Evolutionary conservation across 805 yeast genomes (phyloP), one percentile per base, ranked within the genome.

Genomic region (Saturnispora saitoi): DNA sequence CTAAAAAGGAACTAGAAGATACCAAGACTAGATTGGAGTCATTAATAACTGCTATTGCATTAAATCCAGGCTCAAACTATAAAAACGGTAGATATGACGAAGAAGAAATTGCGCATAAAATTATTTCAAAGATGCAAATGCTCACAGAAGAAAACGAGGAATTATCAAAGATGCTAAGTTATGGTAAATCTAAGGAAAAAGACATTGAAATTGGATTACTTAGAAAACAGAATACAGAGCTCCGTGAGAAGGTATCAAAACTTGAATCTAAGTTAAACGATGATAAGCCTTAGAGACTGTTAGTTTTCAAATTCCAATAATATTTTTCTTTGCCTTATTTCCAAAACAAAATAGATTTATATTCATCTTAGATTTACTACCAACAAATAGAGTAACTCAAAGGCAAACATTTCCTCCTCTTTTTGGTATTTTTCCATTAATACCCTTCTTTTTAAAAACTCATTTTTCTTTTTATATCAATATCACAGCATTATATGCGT

Each of bases 101-200:
- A 45, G 80, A 84, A 57, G 89, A 85, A 48, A 66, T 85, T 42
- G 80, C 90, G 12, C 93, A 86, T 59, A 81, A 81, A 56, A 77
- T 86, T 50, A 70, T 86, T 36, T 72, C 73, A 37, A 78, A 85
- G 56, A 57, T 87, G 54, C 76, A 77, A 47, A 67, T 73, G 49
- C 65, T 87, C 51, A 77, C 77, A 17, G 75, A 73, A 42, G 95
- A 87, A 59, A 87, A 87, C 60, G 81, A 80, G 49, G 80, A 74
- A 53, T 71, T 87, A 66, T 73, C 81, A 52, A 77, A 77, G 56
- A 78, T 85, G 81, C 63, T 86, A 10, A 80, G 89, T 54, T 81
- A 73, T 63, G 87, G 95, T n/a, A 80, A 81, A 60, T 73, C 85
- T 39, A 83, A 82, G 58, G 87, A 86, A 57, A 69, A 79, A 52